Percentiles rank a stretch among this genome's conserved stretches.
These are phyloP conservation scores for Trametes cubensis DNA, from an alignment of 768 basidiomycete genomes.

Conservation along the genomic window DNA sequence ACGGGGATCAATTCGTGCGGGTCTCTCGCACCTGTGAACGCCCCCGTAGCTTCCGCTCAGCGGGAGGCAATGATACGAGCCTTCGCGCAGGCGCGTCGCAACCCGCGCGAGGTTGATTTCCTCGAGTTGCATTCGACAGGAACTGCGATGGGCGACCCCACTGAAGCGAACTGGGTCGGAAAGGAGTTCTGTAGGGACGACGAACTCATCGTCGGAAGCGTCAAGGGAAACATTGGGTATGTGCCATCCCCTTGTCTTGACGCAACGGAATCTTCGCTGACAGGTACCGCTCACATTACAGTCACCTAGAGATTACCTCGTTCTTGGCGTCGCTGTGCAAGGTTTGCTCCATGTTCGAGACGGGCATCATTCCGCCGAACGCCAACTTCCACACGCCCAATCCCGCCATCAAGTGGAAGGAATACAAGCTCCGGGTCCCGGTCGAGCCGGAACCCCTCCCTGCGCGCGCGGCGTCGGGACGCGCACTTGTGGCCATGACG, in stretches of 20 bases:
- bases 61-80: constrained; percentile 43
- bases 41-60: constrained; percentile 43
- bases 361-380: constrained; percentile 43
- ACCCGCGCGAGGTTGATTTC: constrained; percentile 47
- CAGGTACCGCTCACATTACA: constrained; percentile 11
- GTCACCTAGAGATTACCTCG: constrained; percentile 45
- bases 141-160: constrained; percentile 52
- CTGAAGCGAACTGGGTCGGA: constrained; percentile 53
- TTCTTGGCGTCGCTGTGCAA: constrained; percentile 50
- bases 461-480: constrained; percentile 27
- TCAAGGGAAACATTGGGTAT: constrained; percentile 52
- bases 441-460: constrained; percentile 33
- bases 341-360: constrained; percentile 45
- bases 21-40: constrained; percentile 38
- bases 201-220: constrained; percentile 45
- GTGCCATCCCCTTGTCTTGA: too few species aligned
- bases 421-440: constrained; percentile 42
- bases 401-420: constrained; percentile 43
- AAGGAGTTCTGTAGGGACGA: constrained; percentile 38
- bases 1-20: constrained; percentile 44
- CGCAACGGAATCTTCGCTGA: too few species aligned
- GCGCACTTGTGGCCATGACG: constrained; percentile 41
- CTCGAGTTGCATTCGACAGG: constrained; percentile 55
- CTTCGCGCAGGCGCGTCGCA: constrained; percentile 35
- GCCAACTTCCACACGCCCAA: constrained; percentile 41